Conservation (phyloP, 2,329 filamentous ascomycete species). For the Aureobasidium sp. region DNA sequence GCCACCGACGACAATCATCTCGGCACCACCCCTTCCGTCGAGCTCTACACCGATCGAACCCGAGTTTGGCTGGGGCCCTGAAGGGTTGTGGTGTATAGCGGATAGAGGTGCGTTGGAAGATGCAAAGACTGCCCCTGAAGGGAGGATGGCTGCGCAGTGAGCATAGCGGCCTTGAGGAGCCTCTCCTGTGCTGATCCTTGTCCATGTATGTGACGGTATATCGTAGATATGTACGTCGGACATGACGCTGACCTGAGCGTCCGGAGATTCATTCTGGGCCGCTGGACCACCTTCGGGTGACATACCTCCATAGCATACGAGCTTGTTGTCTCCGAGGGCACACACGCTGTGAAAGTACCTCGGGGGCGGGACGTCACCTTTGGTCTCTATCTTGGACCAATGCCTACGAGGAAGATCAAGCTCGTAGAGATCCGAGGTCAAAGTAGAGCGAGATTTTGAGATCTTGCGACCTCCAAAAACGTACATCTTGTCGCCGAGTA, state of each 20-base stretch:
- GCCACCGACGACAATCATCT: constrained; percentile 95
- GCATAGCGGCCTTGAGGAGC: constrained; percentile 90
- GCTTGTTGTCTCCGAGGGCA: constrained; percentile 82
- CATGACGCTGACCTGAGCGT: constrained; percentile 68
- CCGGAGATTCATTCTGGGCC: constrained; percentile 21
- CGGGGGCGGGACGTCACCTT: constrained; percentile 78
- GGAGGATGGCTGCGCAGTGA: constrained; percentile 87
- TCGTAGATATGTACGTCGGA: constrained; percentile 97
- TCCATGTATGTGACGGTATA: constrained; percentile 73
- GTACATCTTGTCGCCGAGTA: constrained; percentile 90
- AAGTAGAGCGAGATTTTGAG: constrained; percentile 70
- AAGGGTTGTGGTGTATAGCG: constrained; percentile 81
- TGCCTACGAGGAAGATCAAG: constrained; percentile 83
- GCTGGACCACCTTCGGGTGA: constrained; percentile 80
- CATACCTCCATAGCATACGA: constrained; percentile 98
- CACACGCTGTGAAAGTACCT: constrained; percentile 98
- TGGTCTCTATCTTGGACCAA: constrained; percentile 82
- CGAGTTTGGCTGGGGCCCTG: constrained; percentile 73
- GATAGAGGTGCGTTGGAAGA: constrained; percentile 76
- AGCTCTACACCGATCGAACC: constrained; percentile 80
- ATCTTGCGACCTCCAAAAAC: constrained; percentile 89
- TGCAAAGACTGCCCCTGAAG: constrained; percentile 78
- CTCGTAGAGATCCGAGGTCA: constrained; percentile 89
- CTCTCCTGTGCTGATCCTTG: constrained; percentile 62
- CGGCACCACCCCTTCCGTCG: constrained; percentile 82